These are phyloP conservation scores for Ceriops decandra DNA, from an alignment of 345 rosid genomes.

Conservation along the genomic window DNA sequence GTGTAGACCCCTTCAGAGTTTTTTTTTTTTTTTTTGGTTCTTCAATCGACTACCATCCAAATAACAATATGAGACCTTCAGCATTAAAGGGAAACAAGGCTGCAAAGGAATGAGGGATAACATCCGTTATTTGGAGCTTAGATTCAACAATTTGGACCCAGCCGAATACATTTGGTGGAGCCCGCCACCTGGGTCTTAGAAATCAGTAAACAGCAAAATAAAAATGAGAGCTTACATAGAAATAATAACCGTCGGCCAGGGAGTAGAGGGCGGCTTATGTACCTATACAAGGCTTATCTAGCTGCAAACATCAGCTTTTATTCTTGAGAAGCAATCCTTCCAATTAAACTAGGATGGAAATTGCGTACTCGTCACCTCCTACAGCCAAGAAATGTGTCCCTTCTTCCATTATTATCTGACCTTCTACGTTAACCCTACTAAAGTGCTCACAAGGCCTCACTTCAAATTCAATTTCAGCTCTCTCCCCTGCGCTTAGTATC, in stretches of 20 bases:
- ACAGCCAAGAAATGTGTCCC: constrained; percentile 62
- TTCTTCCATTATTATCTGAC: constrained; percentile 65
- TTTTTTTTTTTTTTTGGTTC: too few species aligned
- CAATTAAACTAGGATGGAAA: constrained; percentile 37
- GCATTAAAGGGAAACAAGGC: too few species aligned
- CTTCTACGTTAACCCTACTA: constrained; percentile 59
- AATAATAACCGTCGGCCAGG: too few species aligned
- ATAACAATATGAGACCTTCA: too few species aligned
- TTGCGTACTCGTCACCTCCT: constrained; percentile 52
- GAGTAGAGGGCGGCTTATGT: too few species aligned
- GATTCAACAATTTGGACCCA: background rate
- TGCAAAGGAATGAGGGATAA: too few species aligned
- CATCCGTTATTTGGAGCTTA: background rate
- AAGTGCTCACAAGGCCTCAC: constrained; percentile 60
- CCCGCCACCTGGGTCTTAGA: too few species aligned
- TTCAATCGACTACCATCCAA: too few species aligned
- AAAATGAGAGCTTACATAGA: too few species aligned
- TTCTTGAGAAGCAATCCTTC: background rate
- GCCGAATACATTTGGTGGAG: background rate
- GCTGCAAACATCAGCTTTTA: background rate
- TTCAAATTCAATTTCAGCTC: constrained; percentile 48
- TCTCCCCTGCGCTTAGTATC: constrained; percentile 49
- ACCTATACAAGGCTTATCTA: too few species aligned
- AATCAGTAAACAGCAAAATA: too few species aligned
- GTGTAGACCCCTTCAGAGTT: too few species aligned